Base-by-base conservation (phyloP, 352 stramenopile species). In the Phytophthora aleatoria region DNA sequence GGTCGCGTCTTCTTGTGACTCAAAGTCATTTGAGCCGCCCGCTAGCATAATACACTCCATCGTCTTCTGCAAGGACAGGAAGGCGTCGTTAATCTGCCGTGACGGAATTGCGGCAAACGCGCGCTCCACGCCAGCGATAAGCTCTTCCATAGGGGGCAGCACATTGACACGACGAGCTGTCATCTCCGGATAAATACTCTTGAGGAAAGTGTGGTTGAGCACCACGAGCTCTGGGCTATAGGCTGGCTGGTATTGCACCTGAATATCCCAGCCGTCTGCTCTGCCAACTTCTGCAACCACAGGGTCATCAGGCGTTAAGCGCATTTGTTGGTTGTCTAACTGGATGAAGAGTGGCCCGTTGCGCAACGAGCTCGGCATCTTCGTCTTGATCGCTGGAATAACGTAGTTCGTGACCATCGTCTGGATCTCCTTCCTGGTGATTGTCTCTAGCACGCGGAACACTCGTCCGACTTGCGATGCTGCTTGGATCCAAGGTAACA, bases 181-280 rank as follows among this genome's bases (percentile, higher is more conserved):
- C 52, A 57, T 31, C 12, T 76, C 50, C 2, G 58, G 48, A 41
- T 65, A 63, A 36, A 79, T 72, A 56, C 12, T 50, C n/a, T 71
- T 73, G 42, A 79, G 57, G 24, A 80, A 73, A 31, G 13, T 50
- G 65, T 75, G 59, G 38, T 70, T 64, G 7, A 80, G 50, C 27
- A 80, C 68, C 24, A 80, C 67, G 0, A 80, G 72, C 43, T 80
- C 72, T 9, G 68, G 68, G 12, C 64, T 77, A 45, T 77, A 77
- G 33, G 73, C 54, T 55, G 73, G 73, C 36, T 81, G 73, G 48
- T 81, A 74, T 35, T 81, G 73, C 44, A 81, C 61, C 0, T 64
- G 69, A 50, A 81, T 77, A 24, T 68, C 62, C 73, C 73, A 81
- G 47, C 69, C 69, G 36, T 69, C 62, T 12, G 33, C 44, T 15